Percentiles rank a stretch among this genome's conserved stretches.
phyloP scores from a whole-genome alignment of 352 stramenopile species.

The Phytophthora nicotianae region DNA sequence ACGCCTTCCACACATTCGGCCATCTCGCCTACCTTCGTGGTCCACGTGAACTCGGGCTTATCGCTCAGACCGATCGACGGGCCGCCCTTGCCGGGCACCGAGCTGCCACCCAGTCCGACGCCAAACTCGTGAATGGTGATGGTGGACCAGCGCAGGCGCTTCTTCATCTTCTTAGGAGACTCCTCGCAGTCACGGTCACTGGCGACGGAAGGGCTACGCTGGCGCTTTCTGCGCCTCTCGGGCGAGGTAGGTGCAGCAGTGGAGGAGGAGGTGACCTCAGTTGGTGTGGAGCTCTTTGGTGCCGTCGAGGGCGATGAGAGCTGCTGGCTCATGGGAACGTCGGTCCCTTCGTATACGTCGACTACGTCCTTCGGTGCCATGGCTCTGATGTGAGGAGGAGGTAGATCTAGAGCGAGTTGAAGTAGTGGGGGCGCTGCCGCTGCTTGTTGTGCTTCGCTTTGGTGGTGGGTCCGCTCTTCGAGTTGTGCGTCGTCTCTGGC shows the following conservation, averaged over 20 bases:
- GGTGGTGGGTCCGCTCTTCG: constrained; percentile 20
- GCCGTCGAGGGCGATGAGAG: constrained; percentile 3
- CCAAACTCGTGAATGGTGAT: constrained; percentile 69
- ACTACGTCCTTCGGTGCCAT: constrained; percentile 54
- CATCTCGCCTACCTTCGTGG: constrained; percentile 67
- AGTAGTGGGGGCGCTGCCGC: constrained; percentile 8
- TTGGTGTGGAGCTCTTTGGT: constrained; percentile 10
- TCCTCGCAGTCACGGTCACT: constrained; percentile 15
- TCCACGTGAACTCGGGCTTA: constrained; percentile 63
- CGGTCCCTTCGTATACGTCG: constrained; percentile 15
- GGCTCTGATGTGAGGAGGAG: constrained; percentile 12
- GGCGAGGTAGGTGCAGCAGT: constrained; percentile 7
- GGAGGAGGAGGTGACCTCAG: constrained; percentile 7
- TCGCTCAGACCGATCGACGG: constrained; percentile 59
- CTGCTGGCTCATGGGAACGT: constrained; percentile 13
- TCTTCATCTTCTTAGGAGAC: constrained; percentile 35
- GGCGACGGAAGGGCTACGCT: constrained; percentile 14
- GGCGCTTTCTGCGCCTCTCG: constrained; percentile 21
- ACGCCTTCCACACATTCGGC: constrained; percentile 62
- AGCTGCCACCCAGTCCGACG: constrained; percentile 53
- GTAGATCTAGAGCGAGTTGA: neutral
- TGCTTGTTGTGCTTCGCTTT: constrained; percentile 6
- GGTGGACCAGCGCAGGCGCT: constrained; percentile 57
- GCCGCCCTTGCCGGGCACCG: constrained; percentile 52
- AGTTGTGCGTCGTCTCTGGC: constrained; percentile 21